phyloP scores from a whole-genome alignment of 2,329 filamentous ascomycete species.

The Colletotrichum sansevieriae region DNA sequence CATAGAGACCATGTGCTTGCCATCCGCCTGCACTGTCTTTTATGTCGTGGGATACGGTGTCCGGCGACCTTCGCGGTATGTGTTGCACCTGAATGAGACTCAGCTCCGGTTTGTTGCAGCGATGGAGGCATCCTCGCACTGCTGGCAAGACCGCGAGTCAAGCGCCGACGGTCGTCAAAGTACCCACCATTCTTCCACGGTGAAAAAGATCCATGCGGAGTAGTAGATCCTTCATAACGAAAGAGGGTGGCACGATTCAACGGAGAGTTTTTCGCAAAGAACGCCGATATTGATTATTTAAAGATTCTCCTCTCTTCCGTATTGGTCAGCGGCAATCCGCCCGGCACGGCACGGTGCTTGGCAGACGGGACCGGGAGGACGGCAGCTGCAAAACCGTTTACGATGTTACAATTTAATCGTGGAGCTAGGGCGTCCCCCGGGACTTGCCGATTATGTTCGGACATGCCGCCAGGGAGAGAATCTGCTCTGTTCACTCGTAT shows the following conservation, averaged over 20 bases:
- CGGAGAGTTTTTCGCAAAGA: not conserved
- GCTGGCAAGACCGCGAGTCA: not conserved
- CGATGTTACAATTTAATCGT: constrained; percentile 2
- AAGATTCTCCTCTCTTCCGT: not conserved
- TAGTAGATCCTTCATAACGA: not conserved
- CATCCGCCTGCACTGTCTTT: too few relatives aligned
- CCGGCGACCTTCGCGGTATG: too few relatives aligned
- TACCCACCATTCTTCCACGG: not conserved
- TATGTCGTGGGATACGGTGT: too few relatives aligned
- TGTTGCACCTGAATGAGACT: not conserved
- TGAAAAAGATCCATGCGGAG: not conserved
- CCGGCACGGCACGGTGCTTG: constrained; percentile 21
- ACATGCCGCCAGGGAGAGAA: too few relatives aligned
- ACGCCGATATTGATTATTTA: too few relatives aligned
- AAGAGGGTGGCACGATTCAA: not conserved
- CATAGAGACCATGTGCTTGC: too few relatives aligned
- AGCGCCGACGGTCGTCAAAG: not conserved
- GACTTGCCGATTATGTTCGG: constrained; percentile 11
- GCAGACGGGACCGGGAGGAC: constrained; percentile 1
- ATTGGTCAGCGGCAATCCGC: not conserved
- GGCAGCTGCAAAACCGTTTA: not conserved
- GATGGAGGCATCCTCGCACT: not conserved
- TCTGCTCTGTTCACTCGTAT: too few relatives aligned
- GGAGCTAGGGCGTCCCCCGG: not conserved
- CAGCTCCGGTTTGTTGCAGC: constrained; percentile 5